Conservation (phyloP, 2,329 filamentous ascomycete genomes). For the Aspergillus pseudonomiae region DNA sequence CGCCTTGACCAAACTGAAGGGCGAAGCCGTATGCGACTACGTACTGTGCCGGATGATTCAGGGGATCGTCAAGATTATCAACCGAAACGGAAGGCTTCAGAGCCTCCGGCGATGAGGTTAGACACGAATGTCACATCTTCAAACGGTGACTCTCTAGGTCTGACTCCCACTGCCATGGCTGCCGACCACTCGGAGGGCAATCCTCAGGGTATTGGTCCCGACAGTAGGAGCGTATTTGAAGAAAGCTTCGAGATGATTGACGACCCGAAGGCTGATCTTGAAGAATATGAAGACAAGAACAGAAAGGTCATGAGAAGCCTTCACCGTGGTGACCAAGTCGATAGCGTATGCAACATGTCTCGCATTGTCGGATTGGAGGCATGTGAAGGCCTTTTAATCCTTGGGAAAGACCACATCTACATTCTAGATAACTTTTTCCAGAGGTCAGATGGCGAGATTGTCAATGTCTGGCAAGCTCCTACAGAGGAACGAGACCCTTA, state of each 20-base stretch:
- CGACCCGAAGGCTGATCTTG: slow-evolving; percentile 81
- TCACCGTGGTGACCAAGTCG: slow-evolving; percentile 86
- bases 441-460: slow-evolving; percentile 90
- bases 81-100: slow-evolving; percentile 75
- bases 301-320: slow-evolving; percentile 95
- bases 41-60: slow-evolving; percentile 77
- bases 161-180: slow-evolving; percentile 38
- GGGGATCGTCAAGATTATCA: slow-evolving; percentile 74
- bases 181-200: slow-evolving; percentile 37
- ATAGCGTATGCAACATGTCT: slow-evolving; percentile 93
- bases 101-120: slow-evolving; percentile 50
- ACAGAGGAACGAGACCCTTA: slow-evolving; percentile 92
- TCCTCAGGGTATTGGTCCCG: slow-evolving; percentile 34
- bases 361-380: slow-evolving; percentile 92
- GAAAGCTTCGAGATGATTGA: slow-evolving; percentile 97
- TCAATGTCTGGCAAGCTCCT: slow-evolving; percentile 93
- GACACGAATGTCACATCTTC: slow-evolving; percentile 48
- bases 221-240: slow-evolving; percentile 59
- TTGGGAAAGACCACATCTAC: slow-evolving; percentile 90
- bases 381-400: slow-evolving; percentile 87
- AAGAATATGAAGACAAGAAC: slow-evolving; percentile 95
- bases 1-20: slow-evolving; percentile 95
- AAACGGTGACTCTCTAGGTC: slow-evolving; percentile 45
- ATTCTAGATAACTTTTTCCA: slow-evolving; percentile 97
- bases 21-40: slow-evolving; percentile 88